Evolutionary conservation across 208 protist species (phyloP).

Genomic region (Phytomonas sp.): DNA sequence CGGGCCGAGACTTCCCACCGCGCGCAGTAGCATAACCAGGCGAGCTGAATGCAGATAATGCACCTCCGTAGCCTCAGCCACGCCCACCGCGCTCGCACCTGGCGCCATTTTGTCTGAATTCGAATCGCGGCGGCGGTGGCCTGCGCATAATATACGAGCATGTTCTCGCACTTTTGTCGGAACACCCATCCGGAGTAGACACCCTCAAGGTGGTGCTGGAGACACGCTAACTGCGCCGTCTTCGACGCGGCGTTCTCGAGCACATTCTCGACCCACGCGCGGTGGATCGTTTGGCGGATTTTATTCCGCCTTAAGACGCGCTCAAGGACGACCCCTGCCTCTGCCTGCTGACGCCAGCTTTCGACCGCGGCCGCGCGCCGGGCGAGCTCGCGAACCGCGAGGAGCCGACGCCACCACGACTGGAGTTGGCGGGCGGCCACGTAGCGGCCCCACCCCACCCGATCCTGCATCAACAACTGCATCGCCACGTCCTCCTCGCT

Average conservation of each 20-base stretch:
- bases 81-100: slow-evolving; percentile 10
- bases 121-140: slow-evolving; percentile 2
- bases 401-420: slow-evolving; percentile 17
- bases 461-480: no score
- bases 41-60: slow-evolving; percentile 16
- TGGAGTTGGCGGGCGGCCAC: slow-evolving; percentile 13
- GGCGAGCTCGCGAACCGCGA: slow-evolving; percentile 1
- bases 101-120: slow-evolving; percentile 15
- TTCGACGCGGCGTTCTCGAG: slow-evolving; percentile 10
- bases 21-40: slow-evolving; percentile 20
- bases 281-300: no score
- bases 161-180: slow-evolving; percentile 25
- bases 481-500: slow-evolving; percentile 14
- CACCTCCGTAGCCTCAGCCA: background rate
- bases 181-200: slow-evolving; percentile 28
- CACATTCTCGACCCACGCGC: slow-evolving; percentile 7
- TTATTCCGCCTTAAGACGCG: no score
- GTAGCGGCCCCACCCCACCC: no score
- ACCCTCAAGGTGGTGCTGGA: slow-evolving; percentile 18
- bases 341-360: slow-evolving; percentile 10
- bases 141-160: slow-evolving; percentile 4
- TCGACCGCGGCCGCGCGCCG: slow-evolving; percentile 10
- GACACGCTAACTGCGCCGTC: slow-evolving; percentile 10
- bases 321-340: slow-evolving; percentile 14
- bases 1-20: slow-evolving; percentile 16